phyloP scores from a whole-genome alignment of 1,284 basidiomycete genomes.

The Porogramme epimiltina region DNA sequence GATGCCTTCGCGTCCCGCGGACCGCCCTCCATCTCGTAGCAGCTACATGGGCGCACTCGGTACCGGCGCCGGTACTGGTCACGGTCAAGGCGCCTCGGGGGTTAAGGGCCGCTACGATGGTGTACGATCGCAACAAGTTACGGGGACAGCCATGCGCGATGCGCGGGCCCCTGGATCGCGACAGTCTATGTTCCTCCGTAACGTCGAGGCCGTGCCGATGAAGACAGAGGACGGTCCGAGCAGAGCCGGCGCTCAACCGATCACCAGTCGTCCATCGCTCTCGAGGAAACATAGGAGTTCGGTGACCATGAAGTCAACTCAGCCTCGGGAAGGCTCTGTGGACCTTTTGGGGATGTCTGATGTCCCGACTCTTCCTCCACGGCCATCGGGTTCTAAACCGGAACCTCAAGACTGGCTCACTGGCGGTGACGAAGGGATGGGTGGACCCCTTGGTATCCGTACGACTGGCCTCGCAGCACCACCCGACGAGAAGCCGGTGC shows the following conservation, averaged over 20 bases:
- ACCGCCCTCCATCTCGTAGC: conserved; percentile 18
- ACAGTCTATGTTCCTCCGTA: conserved; percentile 19
- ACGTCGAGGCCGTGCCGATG: conserved; percentile 8
- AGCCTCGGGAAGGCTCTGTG: conserved; percentile 10
- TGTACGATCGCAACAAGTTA: conserved; percentile 52
- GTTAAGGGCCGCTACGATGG: conserved; percentile 25
- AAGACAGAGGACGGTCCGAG: conserved; percentile 19
- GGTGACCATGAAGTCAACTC: conserved; percentile 18
- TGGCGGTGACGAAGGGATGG: conserved; percentile 52
- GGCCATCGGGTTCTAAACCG: conserved; percentile 20
- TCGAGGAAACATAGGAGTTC: conserved; percentile 27
- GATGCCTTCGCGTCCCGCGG: conserved; percentile 4
- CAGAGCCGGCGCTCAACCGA: conserved; percentile 13
- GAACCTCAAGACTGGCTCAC: conserved; percentile 70
- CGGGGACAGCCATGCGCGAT: conserved; percentile 57
- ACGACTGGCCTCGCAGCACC: conserved; percentile 8
- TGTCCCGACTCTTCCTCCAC: conserved; percentile 27
- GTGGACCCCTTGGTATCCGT: conserved; percentile 5
- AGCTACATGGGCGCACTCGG: conserved; percentile 12
- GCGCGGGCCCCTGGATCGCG: conserved; percentile 26
- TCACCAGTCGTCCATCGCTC: conserved; percentile 22
- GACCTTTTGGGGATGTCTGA: conserved; percentile 13
- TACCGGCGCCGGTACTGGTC: not conserved
- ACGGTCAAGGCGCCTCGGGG: conserved; percentile 2
- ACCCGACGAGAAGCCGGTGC: conserved; percentile 39